Evolutionary conservation across 2,329 filamentous ascomycete species (phyloP).

Genomic region (Fusarium nelsonii): DNA sequence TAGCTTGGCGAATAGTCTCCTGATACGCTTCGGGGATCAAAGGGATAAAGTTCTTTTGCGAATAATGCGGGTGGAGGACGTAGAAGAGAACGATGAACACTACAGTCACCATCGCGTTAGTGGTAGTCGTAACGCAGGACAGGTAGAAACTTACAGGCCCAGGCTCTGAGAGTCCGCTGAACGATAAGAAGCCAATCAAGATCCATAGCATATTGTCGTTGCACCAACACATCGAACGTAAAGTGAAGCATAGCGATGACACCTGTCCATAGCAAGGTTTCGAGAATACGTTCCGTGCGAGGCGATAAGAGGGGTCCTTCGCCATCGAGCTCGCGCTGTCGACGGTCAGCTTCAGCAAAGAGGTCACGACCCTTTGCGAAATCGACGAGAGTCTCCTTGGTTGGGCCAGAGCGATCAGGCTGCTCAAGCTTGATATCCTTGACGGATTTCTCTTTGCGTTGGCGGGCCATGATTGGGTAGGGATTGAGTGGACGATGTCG

Average conservation of each 20-base stretch:
- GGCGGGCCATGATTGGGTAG: conserved; percentile 59
- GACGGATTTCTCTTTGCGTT: conserved; percentile 62
- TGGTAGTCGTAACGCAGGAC: background rate
- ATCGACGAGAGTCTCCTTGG: conserved; percentile 77
- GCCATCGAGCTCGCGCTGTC: conserved; percentile 53
- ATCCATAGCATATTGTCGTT: conserved; percentile 80
- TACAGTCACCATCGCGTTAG: conserved; percentile 47
- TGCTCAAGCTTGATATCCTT: conserved; percentile 71
- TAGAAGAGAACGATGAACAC: conserved; percentile 69
- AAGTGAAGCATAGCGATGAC: conserved; percentile 80
- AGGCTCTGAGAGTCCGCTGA: conserved; percentile 64
- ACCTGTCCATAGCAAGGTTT: conserved; percentile 69
- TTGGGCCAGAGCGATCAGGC: conserved; percentile 74
- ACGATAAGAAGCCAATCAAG: conserved; percentile 70
- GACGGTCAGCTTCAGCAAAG: conserved; percentile 62
- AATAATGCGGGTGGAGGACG: conserved; percentile 65
- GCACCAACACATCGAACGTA: conserved; percentile 82
- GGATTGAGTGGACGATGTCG: conserved; percentile 4
- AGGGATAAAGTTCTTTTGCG: conserved; percentile 64
- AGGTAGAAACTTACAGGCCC: conserved; percentile 59
- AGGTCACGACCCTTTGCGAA: conserved; percentile 75
- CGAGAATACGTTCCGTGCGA: conserved; percentile 64
- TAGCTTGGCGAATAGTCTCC: conserved; percentile 62
- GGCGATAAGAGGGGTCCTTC: conserved; percentile 57
- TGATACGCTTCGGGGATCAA: conserved; percentile 62